Conservation (phyloP, 1,284 basidiomycete genomes). For the Stygiomarasmius scandens region DNA sequence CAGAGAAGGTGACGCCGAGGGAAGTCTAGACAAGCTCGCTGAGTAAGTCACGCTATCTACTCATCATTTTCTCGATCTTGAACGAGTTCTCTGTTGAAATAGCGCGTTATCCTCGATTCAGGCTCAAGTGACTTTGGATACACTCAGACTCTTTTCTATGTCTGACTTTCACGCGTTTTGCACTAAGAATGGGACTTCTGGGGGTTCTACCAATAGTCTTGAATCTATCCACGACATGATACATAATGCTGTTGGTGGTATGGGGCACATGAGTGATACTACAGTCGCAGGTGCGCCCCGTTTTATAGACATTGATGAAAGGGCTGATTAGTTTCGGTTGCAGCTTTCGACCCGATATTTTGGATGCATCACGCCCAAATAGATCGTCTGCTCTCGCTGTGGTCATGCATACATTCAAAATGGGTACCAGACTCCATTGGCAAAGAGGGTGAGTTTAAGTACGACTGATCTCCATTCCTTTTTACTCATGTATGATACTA, state of each 20-base stretch:
- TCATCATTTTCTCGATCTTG: too few relatives aligned
- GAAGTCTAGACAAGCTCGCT: too few relatives aligned
- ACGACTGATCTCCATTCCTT: background rate
- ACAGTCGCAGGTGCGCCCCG: conserved; percentile 35
- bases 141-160: too few relatives aligned
- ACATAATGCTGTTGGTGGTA: conserved; percentile 43
- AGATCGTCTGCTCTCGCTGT: conserved; percentile 48
- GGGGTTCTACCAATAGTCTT: conserved; percentile 44
- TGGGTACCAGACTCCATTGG: conserved; percentile 43
- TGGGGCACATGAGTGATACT: conserved; percentile 47
- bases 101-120: too few relatives aligned
- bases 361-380: conserved; percentile 51
- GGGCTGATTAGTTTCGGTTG: conserved; percentile 19
- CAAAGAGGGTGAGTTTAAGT: conserved; percentile 21
- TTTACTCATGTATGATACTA: conserved; percentile 15
- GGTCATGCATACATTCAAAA: conserved; percentile 42
- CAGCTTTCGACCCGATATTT: conserved; percentile 53
- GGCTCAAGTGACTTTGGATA: too few relatives aligned
- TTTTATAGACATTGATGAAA: conserved; percentile 11
- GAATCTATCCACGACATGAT: conserved; percentile 53
- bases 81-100: too few relatives aligned
- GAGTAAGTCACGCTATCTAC: too few relatives aligned
- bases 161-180: too few relatives aligned
- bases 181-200: too few relatives aligned
- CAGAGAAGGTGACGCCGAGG: conserved; percentile 25